These are phyloP conservation scores for Phytophthora foliorum DNA, from an alignment of 352 stramenopile species.

Conservation along the genomic window DNA sequence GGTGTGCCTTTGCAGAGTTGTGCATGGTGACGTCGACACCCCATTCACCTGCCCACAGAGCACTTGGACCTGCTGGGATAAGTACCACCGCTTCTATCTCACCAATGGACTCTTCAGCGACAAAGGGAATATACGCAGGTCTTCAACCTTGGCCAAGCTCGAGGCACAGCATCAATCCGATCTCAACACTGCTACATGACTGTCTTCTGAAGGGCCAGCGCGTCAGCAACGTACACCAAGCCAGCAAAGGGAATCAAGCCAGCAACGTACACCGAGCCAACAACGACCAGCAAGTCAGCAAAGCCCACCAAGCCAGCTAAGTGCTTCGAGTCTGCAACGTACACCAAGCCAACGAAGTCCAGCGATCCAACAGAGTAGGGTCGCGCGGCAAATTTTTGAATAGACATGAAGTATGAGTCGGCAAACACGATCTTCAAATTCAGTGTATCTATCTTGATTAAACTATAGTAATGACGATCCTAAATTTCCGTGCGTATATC, in stretches of 20 bases:
- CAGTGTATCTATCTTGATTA: not conserved
- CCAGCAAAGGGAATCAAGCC: not conserved
- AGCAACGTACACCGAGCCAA: not conserved
- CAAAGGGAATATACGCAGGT: slow-evolving; percentile 11
- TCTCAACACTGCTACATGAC: not conserved
- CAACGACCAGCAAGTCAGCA: not conserved
- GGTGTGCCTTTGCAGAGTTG: slow-evolving; percentile 2
- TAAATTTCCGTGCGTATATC: not conserved
- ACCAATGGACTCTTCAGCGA: slow-evolving; percentile 1
- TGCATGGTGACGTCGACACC: not conserved
- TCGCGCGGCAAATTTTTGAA: not conserved
- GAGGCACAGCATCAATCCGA: not conserved
- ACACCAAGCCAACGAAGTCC: not conserved
- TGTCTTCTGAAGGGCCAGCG: not conserved
- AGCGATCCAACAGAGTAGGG: not conserved
- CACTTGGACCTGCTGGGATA: slow-evolving; percentile 20
- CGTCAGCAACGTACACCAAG: not conserved
- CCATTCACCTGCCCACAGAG: not conserved
- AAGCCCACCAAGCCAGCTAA: not conserved
- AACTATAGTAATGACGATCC: not conserved
- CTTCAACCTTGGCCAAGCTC: not conserved
- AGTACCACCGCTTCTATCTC: slow-evolving; percentile 15
- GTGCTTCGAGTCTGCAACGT: not conserved
- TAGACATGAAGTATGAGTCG: not conserved
- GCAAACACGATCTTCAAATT: not conserved